These are phyloP conservation scores for Trichoderma sp. DNA, from an alignment of 2,329 filamentous ascomycete genomes.

Conservation along the genomic window DNA sequence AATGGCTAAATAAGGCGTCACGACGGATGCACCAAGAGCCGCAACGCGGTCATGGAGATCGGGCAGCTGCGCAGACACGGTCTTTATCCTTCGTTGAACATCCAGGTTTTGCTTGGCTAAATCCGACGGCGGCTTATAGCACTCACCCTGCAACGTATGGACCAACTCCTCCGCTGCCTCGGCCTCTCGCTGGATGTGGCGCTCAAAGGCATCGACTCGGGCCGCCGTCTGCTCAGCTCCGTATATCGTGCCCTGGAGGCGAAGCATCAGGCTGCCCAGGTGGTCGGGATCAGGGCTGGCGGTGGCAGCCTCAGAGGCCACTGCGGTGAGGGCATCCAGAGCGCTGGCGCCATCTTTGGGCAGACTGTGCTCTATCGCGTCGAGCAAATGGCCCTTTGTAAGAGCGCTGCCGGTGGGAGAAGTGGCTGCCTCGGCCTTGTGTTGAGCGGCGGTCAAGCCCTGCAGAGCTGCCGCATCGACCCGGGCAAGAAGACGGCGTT, in stretches of 20 bases:
- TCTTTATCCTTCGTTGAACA: slow-evolving; percentile 69
- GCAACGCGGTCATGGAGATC: slow-evolving; percentile 59
- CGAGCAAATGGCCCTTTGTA: slow-evolving; percentile 48
- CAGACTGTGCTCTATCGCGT: slow-evolving; percentile 57
- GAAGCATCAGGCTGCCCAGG: slow-evolving; percentile 55
- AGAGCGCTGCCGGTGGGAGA: slow-evolving; percentile 35
- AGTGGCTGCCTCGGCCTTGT: slow-evolving; percentile 11
- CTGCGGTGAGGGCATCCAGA: slow-evolving; percentile 59
- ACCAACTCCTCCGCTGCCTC: slow-evolving; percentile 44
- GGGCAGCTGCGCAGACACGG: slow-evolving; percentile 64
- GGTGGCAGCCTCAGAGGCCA: slow-evolving; percentile 53
- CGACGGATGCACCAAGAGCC: slow-evolving; percentile 40
- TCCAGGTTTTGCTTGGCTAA: slow-evolving; percentile 73
- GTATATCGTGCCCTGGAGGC: slow-evolving; percentile 56
- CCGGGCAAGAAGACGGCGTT: slow-evolving; percentile 57
- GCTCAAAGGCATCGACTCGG: slow-evolving; percentile 58
- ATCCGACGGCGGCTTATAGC: slow-evolving; percentile 57
- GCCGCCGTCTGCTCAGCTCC: slow-evolving; percentile 57
- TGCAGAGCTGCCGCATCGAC: slow-evolving; percentile 62
- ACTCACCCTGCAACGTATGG: slow-evolving; percentile 45
- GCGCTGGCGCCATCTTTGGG: slow-evolving; percentile 55
- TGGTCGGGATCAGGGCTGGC: slow-evolving; percentile 50
- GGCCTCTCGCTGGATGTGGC: slow-evolving; percentile 56
- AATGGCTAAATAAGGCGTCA: slow-evolving; percentile 51
- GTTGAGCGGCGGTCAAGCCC: slow-evolving; percentile 44